Percentiles rank a stretch among this genome's conserved stretches.
These are phyloP conservation scores for Podospora pseudocomata DNA, from an alignment of 495 filamentous ascomycete genomes.

Conservation along the genomic window DNA sequence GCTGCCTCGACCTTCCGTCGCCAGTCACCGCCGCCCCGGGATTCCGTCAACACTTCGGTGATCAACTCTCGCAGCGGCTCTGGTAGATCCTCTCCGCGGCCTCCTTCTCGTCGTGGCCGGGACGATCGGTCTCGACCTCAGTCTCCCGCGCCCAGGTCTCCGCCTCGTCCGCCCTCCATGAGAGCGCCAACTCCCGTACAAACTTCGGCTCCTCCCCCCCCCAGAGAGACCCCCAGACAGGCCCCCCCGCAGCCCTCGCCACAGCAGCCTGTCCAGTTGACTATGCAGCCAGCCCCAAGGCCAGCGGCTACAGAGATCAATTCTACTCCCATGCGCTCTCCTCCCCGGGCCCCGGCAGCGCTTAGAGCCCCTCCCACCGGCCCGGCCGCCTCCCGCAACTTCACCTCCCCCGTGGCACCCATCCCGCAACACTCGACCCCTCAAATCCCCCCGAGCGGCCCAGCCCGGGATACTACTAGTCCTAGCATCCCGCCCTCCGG, in stretches of 20 bases:
- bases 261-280: background rate
- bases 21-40: slow-evolving; percentile 38
- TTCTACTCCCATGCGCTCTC: slow-evolving; percentile 33
- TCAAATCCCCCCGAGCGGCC: slow-evolving; percentile 27
- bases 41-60: slow-evolving; percentile 41
- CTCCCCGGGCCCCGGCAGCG: slow-evolving; percentile 47
- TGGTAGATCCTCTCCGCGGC: slow-evolving; percentile 43
- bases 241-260: slow-evolving; percentile 22
- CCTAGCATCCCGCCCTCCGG: slow-evolving; percentile 43
- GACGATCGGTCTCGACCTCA: slow-evolving; percentile 42
- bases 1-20: slow-evolving; percentile 33
- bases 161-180: slow-evolving; percentile 4
- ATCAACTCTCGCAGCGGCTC: slow-evolving; percentile 44
- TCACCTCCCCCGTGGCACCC: slow-evolving; percentile 32
- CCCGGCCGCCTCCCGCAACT: slow-evolving; percentile 39
- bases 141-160: slow-evolving; percentile 29
- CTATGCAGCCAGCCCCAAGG: slow-evolving; percentile 10
- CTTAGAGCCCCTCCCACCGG: slow-evolving; percentile 46
- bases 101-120: slow-evolving; percentile 35
- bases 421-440: slow-evolving; percentile 31
- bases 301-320: slow-evolving; percentile 26
- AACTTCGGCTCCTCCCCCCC: slow-evolving; percentile 24
- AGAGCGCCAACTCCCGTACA: slow-evolving; percentile 25
- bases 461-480: slow-evolving; percentile 34
- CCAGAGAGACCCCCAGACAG: slow-evolving; percentile 30